phyloP scores from a whole-genome alignment of 1,284 basidiomycete species.

The Veloboletus limbatus region DNA sequence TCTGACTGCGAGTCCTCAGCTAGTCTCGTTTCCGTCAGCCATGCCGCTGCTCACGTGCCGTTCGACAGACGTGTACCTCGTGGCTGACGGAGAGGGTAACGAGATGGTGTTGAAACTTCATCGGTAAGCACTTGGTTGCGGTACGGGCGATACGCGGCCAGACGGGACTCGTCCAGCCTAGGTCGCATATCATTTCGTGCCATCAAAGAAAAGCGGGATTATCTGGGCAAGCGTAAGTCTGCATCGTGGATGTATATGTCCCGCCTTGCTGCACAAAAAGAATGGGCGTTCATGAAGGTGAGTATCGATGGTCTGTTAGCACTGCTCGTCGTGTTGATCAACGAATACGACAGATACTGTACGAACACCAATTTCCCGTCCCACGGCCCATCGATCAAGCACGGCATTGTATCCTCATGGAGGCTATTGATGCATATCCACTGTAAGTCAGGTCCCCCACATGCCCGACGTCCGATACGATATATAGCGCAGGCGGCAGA shows the following conservation, averaged over 20 bases:
- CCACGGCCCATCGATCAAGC: constrained; percentile 93
- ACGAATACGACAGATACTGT: constrained; percentile 65
- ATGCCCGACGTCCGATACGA: not conserved
- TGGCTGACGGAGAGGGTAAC: constrained; percentile 79
- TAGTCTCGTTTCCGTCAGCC: not conserved
- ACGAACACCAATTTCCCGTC: constrained; percentile 92
- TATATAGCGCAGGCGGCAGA: constrained; percentile 70
- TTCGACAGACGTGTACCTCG: constrained; percentile 81
- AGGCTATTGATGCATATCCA: constrained; percentile 93
- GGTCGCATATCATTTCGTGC: constrained; percentile 95
- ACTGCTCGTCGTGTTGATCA: not conserved
- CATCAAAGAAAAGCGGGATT: constrained; percentile 97
- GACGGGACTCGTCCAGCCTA: constrained; percentile 53
- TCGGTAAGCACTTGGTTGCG: constrained; percentile 48
- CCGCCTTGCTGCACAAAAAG: constrained; percentile 91
- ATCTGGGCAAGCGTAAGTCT: constrained; percentile 91
- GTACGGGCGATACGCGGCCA: not conserved
- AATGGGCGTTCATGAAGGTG: constrained; percentile 99
- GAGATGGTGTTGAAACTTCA: constrained; percentile 93
- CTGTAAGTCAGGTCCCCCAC: constrained; percentile 51
- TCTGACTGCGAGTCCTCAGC: no score
- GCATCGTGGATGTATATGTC: constrained; percentile 99
- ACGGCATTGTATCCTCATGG: constrained; percentile 95
- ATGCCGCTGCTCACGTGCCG: constrained; percentile 3
- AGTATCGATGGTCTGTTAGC: constrained; percentile 10